Evolutionary conservation across 2,329 filamentous ascomycete species (phyloP).

Genomic region (Elsinoe ampelina): DNA sequence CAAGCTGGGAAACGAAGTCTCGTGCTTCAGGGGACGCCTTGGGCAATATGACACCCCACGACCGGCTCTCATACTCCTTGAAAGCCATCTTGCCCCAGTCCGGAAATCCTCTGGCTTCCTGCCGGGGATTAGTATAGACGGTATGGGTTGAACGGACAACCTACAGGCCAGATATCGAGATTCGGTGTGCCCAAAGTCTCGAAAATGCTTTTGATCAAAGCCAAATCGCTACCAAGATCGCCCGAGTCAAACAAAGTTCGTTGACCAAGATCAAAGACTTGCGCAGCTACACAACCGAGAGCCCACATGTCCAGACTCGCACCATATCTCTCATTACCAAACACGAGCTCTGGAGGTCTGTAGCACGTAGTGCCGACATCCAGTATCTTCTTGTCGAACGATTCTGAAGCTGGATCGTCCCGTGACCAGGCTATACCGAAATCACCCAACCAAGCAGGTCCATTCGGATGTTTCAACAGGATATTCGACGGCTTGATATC

Average conservation of each 20-base stretch:
- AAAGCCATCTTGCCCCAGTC: constrained; percentile 87
- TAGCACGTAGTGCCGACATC: constrained; percentile 93
- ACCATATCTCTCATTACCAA: constrained; percentile 68
- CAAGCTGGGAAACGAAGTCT: constrained; percentile 56
- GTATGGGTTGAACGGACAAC: constrained; percentile 19
- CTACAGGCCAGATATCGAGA: constrained; percentile 67
- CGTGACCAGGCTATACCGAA: constrained; percentile 62
- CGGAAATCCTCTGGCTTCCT: constrained; percentile 59
- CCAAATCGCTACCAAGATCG: constrained; percentile 84
- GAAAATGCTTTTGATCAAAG: constrained; percentile 86
- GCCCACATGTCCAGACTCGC: constrained; percentile 80
- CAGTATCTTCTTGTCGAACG: constrained; percentile 61
- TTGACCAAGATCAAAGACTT: constrained; percentile 51
- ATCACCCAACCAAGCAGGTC: constrained; percentile 75
- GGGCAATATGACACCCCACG: constrained; percentile 63
- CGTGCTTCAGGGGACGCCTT: constrained; percentile 49
- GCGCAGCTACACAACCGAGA: constrained; percentile 72
- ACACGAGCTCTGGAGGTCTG: constrained; percentile 80
- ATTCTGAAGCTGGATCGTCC: constrained; percentile 49
- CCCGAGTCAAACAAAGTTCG: constrained; percentile 72
- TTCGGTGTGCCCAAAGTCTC: constrained; percentile 82
- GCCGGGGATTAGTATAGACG: not conserved
- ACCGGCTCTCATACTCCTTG: constrained; percentile 55
- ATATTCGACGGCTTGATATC: constrained; percentile 93
- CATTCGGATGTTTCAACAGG: constrained; percentile 30